phyloP scores from a whole-genome alignment of 495 filamentous ascomycete genomes.

The Hyaloscypha finlandica region DNA sequence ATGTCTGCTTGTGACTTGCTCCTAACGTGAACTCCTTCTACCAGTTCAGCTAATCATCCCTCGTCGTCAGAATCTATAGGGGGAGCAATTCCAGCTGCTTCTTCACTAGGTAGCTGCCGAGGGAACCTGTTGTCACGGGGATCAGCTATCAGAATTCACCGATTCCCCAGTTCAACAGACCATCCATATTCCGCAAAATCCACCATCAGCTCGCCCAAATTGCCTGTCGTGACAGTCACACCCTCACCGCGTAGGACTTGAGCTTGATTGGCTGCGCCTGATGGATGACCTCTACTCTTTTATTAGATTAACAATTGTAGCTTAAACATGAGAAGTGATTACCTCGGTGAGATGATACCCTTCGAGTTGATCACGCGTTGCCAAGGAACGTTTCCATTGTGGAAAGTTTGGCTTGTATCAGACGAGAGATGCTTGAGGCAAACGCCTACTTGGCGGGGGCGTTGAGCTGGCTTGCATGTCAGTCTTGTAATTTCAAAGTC shows the following conservation, averaged over 20 bases:
- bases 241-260: constrained; percentile 66
- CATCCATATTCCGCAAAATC: constrained; percentile 70
- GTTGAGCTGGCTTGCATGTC: constrained; percentile 50
- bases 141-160: too few relatives aligned
- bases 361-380: constrained; percentile 89
- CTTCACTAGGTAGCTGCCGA: constrained; percentile 43
- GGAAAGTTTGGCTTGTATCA: constrained; percentile 51
- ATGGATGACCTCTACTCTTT: constrained; percentile 57
- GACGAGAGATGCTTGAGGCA: constrained; percentile 82
- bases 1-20: neutral
- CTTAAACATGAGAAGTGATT: constrained; percentile 8
- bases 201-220: constrained; percentile 70
- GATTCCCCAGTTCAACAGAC: constrained; percentile 28
- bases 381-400: constrained; percentile 85
- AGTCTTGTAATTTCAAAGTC: constrained; percentile 2
- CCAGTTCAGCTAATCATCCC: neutral
- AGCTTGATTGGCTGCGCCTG: constrained; percentile 70
- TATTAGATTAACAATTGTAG: neutral
- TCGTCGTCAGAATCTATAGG: constrained; percentile 24
- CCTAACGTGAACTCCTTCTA: constrained; percentile 1
- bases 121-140: constrained; percentile 52
- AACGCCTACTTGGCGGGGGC: constrained; percentile 81
- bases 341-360: constrained; percentile 84
- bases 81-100: constrained; percentile 23
- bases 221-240: constrained; percentile 62